These are phyloP conservation scores for Termitomyces sp. DNA, from an alignment of 768 basidiomycete species.

Conservation along the genomic window DNA sequence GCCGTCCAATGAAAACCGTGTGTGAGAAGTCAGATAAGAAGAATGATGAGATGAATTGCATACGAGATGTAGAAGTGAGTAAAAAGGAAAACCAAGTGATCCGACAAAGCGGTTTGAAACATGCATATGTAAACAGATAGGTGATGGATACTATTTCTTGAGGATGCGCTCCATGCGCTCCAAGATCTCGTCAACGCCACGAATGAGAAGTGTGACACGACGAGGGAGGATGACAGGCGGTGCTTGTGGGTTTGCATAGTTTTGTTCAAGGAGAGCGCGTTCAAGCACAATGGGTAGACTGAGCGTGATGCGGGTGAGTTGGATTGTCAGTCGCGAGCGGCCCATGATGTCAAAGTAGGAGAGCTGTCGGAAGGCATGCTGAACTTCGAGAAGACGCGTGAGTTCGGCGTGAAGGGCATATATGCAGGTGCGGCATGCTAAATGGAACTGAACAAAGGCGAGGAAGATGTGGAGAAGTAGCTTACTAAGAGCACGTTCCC, in stretches of 20 bases:
- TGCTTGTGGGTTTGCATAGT: conserved; percentile 10
- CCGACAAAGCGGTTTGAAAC: neutral
- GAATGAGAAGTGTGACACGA: conserved; percentile 54
- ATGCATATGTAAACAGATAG: neutral
- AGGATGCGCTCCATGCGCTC: conserved; percentile 62
- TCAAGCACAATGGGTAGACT: conserved; percentile 73
- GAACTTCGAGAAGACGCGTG: conserved; percentile 75
- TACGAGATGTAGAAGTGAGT: neutral
- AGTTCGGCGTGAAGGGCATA: conserved; percentile 69
- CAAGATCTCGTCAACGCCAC: conserved; percentile 55
- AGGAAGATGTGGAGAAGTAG: conserved; percentile 4
- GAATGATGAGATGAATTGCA: neutral
- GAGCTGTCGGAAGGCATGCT: conserved; percentile 68
- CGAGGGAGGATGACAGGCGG: conserved; percentile 43
- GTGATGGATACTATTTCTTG: conserved; percentile 18
- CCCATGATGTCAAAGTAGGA: conserved; percentile 76
- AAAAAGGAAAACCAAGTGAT: neutral
- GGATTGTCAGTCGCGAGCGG: conserved; percentile 70
- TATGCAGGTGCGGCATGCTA: conserved; percentile 75
- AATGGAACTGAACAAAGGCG: conserved; percentile 4
- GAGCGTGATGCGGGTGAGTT: conserved; percentile 73
- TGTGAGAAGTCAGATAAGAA: neutral
- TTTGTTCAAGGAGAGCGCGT: conserved; percentile 53
- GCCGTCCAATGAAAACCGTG: conserved; percentile 6
- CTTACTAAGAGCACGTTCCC: conserved; percentile 72